A percentile compares a stretch with the other conserved stretches of the same genome.
phyloP scores from a whole-genome alignment of 1,139 yeast species.

The Sugiyamaella xylanicola region DNA sequence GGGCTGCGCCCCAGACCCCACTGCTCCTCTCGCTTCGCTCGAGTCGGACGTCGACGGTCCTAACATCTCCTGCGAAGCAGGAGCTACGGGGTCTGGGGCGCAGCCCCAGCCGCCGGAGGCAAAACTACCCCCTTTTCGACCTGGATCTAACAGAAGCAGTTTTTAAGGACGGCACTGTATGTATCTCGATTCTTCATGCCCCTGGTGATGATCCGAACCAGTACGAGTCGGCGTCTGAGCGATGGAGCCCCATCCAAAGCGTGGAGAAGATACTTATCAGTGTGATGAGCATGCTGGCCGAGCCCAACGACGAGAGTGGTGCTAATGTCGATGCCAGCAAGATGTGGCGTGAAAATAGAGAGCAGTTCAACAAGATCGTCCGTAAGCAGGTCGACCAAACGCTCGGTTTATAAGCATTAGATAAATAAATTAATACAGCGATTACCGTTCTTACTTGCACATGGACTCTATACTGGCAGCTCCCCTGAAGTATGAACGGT shows the following conservation, averaged over 20 bases:
- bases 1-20: not conserved
- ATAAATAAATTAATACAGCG: constrained; percentile 1
- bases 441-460: not conserved
- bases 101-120: not conserved
- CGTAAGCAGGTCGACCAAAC: constrained; percentile 63
- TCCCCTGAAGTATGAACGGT: too few species aligned
- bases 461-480: too few species aligned
- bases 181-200: constrained; percentile 90
- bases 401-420: constrained; percentile 55
- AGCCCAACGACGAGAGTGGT: constrained; percentile 95
- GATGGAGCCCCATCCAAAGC: constrained; percentile 98
- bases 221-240: constrained; percentile 91
- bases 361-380: constrained; percentile 65
- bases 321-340: constrained; percentile 97
- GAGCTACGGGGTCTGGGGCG: not conserved
- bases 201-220: constrained; percentile 98
- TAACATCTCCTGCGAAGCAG: not conserved
- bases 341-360: constrained; percentile 84
- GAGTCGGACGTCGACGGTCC: not conserved
- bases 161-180: constrained; percentile 91
- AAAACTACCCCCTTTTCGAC: not conserved
- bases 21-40: not conserved
- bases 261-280: constrained; percentile 90
- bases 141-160: constrained; percentile 37
- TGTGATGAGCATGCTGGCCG: constrained; percentile 95